Base-by-base conservation (phyloP, 2,329 filamentous ascomycete species). In the Phialophora chinensis region DNA sequence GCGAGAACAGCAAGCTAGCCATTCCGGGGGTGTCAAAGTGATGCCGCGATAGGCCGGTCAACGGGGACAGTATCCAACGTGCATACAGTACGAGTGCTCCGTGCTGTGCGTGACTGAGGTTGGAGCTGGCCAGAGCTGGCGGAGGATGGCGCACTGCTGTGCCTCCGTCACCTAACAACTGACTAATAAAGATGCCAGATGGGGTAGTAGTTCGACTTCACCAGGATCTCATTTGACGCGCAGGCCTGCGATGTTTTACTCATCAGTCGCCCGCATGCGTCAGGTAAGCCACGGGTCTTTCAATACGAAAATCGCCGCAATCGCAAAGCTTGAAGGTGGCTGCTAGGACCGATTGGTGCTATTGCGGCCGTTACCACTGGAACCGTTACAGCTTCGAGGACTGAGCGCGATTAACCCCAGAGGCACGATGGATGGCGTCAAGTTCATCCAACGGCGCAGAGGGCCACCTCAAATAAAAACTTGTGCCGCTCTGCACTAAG, bases 221-320 rank as follows among this genome's bases (percentile, higher is more conserved):
- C 14, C 4, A 8, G 47, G 14, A 38, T 53, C 31, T 54, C n/a
- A 54, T 54, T 53, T 42, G 58, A 60, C 27, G n/a, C 17, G 33
- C 12, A 38, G 11, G 10, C 20, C 7, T 60, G 58, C 58, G 50
- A 8, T 35, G 50, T 50, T 61, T 61, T 42, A 59, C 31, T 64
- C 35, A 64, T 62, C 59, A 52, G n/a, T 35, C 29, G 59, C 23
- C 50, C 14, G 23, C 23, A 23, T 62, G 50, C 60, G 38, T 62
- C 35, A 49, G 52, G 60, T 62, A 62, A 62, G 60, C 60, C 60
- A 62, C 52, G 55, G 52, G 27, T 35, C 49, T n/a, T 27, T n/a
- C 1, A 50, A 25, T 33, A 44, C 44, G 47, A 60, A 4, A 50
- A 52, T 49, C 6, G 47, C 57, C 42, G 42, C 57, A 60, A 33